Evolutionary conservation across 2,329 filamentous ascomycete species (phyloP).

Genomic region (Alternaria brassicicola): DNA sequence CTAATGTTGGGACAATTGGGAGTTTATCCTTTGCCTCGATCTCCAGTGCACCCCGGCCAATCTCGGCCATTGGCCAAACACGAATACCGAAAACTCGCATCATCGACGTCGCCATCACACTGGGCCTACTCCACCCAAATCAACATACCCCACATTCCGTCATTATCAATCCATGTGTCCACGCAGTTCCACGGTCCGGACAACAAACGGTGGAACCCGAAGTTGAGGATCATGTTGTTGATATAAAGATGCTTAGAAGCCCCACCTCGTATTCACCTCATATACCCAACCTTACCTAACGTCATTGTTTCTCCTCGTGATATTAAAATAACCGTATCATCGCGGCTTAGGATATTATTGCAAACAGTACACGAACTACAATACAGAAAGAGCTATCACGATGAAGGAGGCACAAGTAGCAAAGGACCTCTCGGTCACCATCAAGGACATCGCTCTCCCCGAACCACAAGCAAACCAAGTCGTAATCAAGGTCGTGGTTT

Average conservation of each 20-base stretch:
- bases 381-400: constrained; percentile 1
- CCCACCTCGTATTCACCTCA: background rate
- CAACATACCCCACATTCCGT: background rate
- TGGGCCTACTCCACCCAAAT: background rate
- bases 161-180: background rate
- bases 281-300: background rate
- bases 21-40: too few species aligned
- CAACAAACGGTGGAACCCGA: background rate
- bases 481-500: constrained; percentile 49
- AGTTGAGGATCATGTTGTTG: background rate
- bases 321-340: background rate
- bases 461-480: constrained; percentile 43
- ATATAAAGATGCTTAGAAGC: background rate
- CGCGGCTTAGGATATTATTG: background rate
- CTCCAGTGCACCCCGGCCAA: background rate
- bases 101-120: background rate
- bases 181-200: background rate
- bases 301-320: background rate
- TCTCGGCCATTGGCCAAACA: background rate
- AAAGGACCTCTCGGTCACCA: constrained; percentile 41
- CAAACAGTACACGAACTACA: background rate
- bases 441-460: constrained; percentile 47
- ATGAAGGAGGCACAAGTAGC: constrained; percentile 54
- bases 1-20: background rate
- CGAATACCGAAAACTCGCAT: background rate